These are phyloP conservation scores for Polytolypa hystricis DNA, from an alignment of 2,329 filamentous ascomycete species.

Conservation along the genomic window DNA sequence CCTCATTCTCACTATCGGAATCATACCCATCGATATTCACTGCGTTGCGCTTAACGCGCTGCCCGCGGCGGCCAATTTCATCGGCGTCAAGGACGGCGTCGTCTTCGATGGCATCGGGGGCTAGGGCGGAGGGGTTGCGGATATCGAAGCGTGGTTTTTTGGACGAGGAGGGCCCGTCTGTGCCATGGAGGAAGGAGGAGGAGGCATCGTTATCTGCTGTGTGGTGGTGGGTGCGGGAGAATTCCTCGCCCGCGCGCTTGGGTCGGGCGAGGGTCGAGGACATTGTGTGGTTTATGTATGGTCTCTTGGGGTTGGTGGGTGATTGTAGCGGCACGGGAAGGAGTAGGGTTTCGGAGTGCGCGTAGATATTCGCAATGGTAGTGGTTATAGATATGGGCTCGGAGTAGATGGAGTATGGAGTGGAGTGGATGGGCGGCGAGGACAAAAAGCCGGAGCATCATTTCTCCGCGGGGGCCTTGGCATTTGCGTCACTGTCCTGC, in stretches of 20 bases:
- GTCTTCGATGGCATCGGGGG: conserved; percentile 66
- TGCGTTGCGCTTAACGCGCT: conserved; percentile 76
- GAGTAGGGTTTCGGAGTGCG: too few relatives aligned
- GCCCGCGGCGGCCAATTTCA: conserved; percentile 66
- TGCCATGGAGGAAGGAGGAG: too few relatives aligned
- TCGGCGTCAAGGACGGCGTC: conserved; percentile 70
- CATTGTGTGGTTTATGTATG: too few relatives aligned
- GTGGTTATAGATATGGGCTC: too few relatives aligned
- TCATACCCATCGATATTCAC: conserved; percentile 97
- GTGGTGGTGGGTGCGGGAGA: conserved; percentile 62
- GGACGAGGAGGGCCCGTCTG: conserved; percentile 37
- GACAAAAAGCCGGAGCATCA: too few relatives aligned
- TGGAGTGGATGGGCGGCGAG: too few relatives aligned
- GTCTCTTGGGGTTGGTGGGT: too few relatives aligned
- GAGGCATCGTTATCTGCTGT: conserved; percentile 25
- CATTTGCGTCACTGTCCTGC: too few relatives aligned
- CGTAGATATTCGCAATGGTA: too few relatives aligned
- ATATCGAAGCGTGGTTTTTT: conserved; percentile 90
- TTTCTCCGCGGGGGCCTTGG: too few relatives aligned
- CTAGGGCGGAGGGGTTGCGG: conserved; percentile 85
- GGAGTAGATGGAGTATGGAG: too few relatives aligned
- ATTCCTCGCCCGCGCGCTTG: conserved; percentile 73
- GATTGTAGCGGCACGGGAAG: too few relatives aligned
- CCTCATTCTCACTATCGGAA: conserved; percentile 83
- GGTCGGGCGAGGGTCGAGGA: conserved; percentile 57